A percentile compares a stretch with the other conserved stretches of the same genome.
phyloP scores from a whole-genome alignment of 768 basidiomycete species.

The Crassisporium funariophilum region DNA sequence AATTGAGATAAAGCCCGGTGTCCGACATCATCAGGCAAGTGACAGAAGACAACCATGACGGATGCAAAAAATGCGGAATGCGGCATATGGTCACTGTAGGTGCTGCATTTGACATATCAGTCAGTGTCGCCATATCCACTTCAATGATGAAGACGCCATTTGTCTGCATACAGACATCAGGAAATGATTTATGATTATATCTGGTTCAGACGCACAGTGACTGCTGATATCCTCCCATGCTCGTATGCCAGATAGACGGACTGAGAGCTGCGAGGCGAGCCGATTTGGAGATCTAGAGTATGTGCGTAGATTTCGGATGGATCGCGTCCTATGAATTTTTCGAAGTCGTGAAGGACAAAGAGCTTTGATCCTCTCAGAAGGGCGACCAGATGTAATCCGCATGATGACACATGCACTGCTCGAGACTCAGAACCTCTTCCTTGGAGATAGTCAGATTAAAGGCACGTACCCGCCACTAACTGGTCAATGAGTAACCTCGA shows the following conservation, averaged over 20 bases:
- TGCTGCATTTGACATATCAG: not conserved
- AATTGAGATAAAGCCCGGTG: slow-evolving; percentile 53
- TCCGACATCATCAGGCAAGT: slow-evolving; percentile 59
- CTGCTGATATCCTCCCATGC: slow-evolving; percentile 43
- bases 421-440: not conserved
- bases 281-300: slow-evolving; percentile 43
- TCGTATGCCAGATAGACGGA: slow-evolving; percentile 55
- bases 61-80: slow-evolving; percentile 32
- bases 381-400: slow-evolving; percentile 49
- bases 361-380: slow-evolving; percentile 41
- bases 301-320: slow-evolving; percentile 33
- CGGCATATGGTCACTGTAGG: slow-evolving; percentile 28
- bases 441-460: not conserved
- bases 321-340: slow-evolving; percentile 33
- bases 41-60: slow-evolving; percentile 30
- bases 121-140: slow-evolving; percentile 22
- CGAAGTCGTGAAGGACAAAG: slow-evolving; percentile 44
- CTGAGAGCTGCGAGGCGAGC: slow-evolving; percentile 31
- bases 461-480: slow-evolving; percentile 46
- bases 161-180: slow-evolving; percentile 11
- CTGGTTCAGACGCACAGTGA: slow-evolving; percentile 40
- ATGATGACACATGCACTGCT: slow-evolving; percentile 48
- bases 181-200: slow-evolving; percentile 5
- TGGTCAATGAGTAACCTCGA: slow-evolving; percentile 36
- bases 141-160: slow-evolving; percentile 35